phyloP scores from a whole-genome alignment of 495 filamentous ascomycete species.

The Penicillium silybi region DNA sequence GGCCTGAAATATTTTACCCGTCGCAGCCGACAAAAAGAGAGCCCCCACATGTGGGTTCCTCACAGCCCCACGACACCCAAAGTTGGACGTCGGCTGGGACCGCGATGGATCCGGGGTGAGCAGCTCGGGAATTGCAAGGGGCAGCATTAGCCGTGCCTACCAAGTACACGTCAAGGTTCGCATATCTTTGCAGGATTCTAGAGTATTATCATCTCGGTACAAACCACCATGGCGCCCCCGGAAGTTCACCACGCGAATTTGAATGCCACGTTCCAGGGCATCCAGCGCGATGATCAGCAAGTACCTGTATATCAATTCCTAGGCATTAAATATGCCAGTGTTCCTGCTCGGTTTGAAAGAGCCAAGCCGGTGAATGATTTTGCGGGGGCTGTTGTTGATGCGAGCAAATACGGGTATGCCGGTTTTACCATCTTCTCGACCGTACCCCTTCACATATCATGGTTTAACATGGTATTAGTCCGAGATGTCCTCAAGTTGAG shows the following conservation, averaged over 20 bases:
- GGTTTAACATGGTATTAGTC: conserved; percentile 15
- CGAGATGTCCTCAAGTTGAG: conserved; percentile 35
- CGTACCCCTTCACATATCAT: neutral
- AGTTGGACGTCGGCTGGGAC: neutral
- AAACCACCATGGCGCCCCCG: conserved; percentile 22
- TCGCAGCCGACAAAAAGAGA: neutral
- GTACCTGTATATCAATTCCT: conserved; percentile 29
- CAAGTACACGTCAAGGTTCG: neutral
- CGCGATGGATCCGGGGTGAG: conserved; percentile 1
- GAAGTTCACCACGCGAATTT: conserved; percentile 24
- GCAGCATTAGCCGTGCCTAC: conserved; percentile 7
- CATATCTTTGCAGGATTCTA: neutral
- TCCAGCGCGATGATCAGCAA: conserved; percentile 10
- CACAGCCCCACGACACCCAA: conserved; percentile 21
- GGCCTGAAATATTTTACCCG: neutral
- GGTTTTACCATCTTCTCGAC: neutral
- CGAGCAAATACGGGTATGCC: conserved; percentile 34
- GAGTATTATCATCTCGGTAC: conserved; percentile 3
- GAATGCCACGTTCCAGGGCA: conserved; percentile 34
- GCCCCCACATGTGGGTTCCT: conserved; percentile 21
- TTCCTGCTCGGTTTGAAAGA: conserved; percentile 36
- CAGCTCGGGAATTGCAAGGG: conserved; percentile 12
- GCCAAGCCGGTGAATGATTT: conserved; percentile 24
- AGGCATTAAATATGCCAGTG: conserved; percentile 35
- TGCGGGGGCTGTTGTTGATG: conserved; percentile 27